A percentile compares a stretch with the other conserved stretches of the same genome.
Evolutionary conservation across 2,329 filamentous ascomycete species (phyloP).

Genomic region (Pyrenophora seminiperda): DNA sequence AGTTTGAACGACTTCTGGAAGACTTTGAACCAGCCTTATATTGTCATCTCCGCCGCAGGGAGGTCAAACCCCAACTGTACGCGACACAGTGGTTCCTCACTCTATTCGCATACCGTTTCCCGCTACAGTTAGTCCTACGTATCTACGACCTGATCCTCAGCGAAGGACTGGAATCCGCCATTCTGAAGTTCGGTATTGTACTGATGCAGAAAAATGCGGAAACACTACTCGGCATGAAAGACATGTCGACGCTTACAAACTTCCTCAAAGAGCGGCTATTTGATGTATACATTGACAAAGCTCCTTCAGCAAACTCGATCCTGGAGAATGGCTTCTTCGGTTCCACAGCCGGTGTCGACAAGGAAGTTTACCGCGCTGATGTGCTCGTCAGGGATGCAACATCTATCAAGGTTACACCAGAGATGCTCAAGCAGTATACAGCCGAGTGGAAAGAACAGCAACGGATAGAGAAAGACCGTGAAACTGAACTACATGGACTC

Average conservation of each 20-base stretch:
- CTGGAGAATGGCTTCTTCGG: constrained; percentile 98
- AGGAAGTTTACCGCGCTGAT: constrained; percentile 94
- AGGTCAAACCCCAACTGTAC: constrained; percentile 89
- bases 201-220: constrained; percentile 94
- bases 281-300: constrained; percentile 94
- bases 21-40: constrained; percentile 93
- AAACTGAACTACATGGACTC: constrained; percentile 78
- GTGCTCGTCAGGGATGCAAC: constrained; percentile 92
- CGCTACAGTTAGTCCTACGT: constrained; percentile 90
- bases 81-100: constrained; percentile 99
- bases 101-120: constrained; percentile 97
- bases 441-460: constrained; percentile 92
- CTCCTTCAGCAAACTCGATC: constrained; percentile 88
- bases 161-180: constrained; percentile 84
- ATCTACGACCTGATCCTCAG: constrained; percentile 96
- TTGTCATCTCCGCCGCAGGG: constrained; percentile 86
- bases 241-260: constrained; percentile 86
- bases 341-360: constrained; percentile 85
- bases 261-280: constrained; percentile 95
- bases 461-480: constrained; percentile 78
- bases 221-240: constrained; percentile 78
- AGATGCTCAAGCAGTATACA: constrained; percentile 79
- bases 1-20: constrained; percentile 92
- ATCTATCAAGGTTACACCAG: constrained; percentile 80
- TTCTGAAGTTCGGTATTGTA: constrained; percentile 91